These are phyloP conservation scores for Magnusiomyces suaveolens DNA, from an alignment of 1,139 yeast genomes.

Conservation along the genomic window DNA sequence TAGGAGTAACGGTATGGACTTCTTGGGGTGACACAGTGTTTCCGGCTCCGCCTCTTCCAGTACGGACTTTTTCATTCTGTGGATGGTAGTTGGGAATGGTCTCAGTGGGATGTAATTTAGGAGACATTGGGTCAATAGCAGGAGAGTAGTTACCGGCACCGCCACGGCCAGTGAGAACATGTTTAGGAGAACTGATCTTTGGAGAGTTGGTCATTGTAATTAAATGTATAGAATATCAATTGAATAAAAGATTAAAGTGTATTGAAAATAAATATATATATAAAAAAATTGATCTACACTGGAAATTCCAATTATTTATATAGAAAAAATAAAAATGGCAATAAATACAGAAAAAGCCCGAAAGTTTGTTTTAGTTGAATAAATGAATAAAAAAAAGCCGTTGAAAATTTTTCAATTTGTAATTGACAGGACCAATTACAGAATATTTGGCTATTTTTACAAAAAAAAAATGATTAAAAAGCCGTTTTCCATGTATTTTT, in stretches of 20 bases:
- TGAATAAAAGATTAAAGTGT: neutral
- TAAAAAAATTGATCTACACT: too few species aligned
- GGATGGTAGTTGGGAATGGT: neutral
- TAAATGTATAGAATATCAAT: neutral
- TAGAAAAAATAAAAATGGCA: too few species aligned
- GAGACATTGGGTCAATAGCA: neutral
- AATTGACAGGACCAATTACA: too few species aligned
- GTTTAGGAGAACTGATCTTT: neutral
- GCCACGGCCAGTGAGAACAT: neutral
- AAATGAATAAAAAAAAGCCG: too few species aligned
- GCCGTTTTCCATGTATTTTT: too few species aligned
- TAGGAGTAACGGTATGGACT: conserved; percentile 28
- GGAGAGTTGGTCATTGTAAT: neutral
- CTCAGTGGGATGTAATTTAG: neutral
- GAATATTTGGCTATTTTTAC: too few species aligned
- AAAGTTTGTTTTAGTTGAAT: too few species aligned
- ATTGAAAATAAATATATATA: neutral
- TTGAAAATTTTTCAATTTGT: too few species aligned
- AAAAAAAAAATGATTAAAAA: too few species aligned
- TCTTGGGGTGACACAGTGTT: conserved; percentile 25
- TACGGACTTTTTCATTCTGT: conserved; percentile 19
- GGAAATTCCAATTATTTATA: too few species aligned
- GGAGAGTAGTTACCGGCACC: conserved; percentile 5
- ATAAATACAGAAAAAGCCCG: too few species aligned
- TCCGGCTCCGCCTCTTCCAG: conserved; percentile 32